These are phyloP conservation scores for Fragaria iinumae DNA, from an alignment of 306 rosid species.

Conservation along the genomic window DNA sequence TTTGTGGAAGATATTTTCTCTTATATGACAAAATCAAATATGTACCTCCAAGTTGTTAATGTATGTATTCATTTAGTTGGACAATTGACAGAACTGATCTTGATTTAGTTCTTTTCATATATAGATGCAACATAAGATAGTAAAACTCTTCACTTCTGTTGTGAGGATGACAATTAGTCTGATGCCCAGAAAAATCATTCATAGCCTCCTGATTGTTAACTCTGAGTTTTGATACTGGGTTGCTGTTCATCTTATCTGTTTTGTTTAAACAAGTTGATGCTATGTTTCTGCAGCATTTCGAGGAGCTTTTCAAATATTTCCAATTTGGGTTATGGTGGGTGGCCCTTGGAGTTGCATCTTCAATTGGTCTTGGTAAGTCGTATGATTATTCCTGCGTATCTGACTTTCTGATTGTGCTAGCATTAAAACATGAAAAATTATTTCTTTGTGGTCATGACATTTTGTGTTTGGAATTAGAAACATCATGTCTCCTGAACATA, in stretches of 20 bases:
- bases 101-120: neutral
- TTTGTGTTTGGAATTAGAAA: constrained; percentile 20
- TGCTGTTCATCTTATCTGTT: neutral
- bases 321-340: constrained; percentile 92
- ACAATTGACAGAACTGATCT: neutral
- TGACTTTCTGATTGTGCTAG: constrained; percentile 25
- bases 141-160: neutral
- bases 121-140: neutral
- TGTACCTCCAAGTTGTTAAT: neutral
- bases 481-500: constrained; percentile 6
- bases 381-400: neutral
- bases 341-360: constrained; percentile 94
- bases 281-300: constrained; percentile 65
- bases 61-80: neutral
- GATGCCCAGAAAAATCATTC: neutral
- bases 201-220: neutral
- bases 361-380: constrained; percentile 92
- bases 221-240: neutral
- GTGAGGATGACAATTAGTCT: constrained; percentile 1
- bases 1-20: neutral
- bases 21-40: neutral
- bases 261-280: constrained; percentile 20
- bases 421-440: constrained; percentile 13
- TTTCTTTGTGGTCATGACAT: constrained; percentile 10
- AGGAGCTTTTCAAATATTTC: constrained; percentile 73